Conservation (phyloP, 176 grass and related monocot genomes). For the Ampelocalamus luodianensis region DNA sequence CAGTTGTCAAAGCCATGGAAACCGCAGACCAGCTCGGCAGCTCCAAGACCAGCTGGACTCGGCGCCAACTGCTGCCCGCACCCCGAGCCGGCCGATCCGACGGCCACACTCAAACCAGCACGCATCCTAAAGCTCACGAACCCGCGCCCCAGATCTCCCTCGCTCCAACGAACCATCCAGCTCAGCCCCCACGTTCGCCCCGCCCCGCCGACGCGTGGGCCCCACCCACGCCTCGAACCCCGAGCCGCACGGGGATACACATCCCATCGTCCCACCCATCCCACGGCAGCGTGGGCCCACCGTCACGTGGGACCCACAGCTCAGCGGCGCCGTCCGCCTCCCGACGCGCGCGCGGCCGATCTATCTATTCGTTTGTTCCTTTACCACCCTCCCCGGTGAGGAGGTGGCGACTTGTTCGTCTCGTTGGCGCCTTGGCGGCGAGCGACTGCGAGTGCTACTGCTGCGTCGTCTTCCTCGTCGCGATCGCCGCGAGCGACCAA, state of each 20-base stretch:
- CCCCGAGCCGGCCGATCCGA: not conserved
- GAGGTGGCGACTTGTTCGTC: not conserved
- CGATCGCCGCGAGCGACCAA: slow-evolving; percentile 18
- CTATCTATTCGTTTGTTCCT: not conserved
- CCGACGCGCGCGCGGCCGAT: not conserved
- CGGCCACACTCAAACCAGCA: slow-evolving; percentile 45
- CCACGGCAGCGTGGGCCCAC: not conserved
- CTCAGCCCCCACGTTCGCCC: slow-evolving; percentile 40
- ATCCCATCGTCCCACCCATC: not conserved
- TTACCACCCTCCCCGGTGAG: not conserved
- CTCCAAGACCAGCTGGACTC: not conserved
- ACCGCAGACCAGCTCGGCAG: slow-evolving; percentile 30
- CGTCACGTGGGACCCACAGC: not conserved
- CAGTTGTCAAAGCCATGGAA: not conserved
- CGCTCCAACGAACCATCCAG: not conserved
- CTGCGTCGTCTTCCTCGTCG: slow-evolving; percentile 43
- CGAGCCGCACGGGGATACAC: not conserved
- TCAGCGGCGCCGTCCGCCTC: not conserved
- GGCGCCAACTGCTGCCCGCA: not conserved
- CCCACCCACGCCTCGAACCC: too few relatives aligned
- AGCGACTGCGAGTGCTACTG: not conserved
- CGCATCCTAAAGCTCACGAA: not conserved
- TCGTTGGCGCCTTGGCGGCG: not conserved
- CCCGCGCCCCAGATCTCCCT: not conserved
- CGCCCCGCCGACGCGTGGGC: slow-evolving; percentile 8